Conservation (phyloP, 2,329 filamentous ascomycete genomes). For the Talaromyces albobiverticillius region DNA sequence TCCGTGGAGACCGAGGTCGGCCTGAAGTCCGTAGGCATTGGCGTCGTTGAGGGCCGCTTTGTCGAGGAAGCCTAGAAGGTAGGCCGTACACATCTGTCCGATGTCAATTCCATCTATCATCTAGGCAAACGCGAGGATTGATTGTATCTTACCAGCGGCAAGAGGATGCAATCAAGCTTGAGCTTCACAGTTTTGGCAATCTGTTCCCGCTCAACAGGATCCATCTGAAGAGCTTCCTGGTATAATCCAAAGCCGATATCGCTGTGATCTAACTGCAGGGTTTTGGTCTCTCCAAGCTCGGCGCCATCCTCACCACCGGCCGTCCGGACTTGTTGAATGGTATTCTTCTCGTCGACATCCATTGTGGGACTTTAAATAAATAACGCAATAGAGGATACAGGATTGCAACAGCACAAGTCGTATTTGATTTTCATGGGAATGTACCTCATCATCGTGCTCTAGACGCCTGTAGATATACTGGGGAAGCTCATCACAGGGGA, state of each 20-base stretch:
- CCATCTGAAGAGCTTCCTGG: not conserved
- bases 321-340: not conserved
- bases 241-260: not conserved
- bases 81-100: not conserved
- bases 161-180: not conserved
- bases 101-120: not conserved
- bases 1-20: constrained; percentile 29
- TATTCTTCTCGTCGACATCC: not conserved
- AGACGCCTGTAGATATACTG: not conserved
- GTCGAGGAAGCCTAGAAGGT: constrained; percentile 16
- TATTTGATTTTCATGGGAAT: too few relatives aligned
- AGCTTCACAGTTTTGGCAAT: not conserved
- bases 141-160: constrained; percentile 2
- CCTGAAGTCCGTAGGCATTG: constrained; percentile 34
- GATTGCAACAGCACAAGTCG: not conserved
- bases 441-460: not conserved
- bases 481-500: not conserved
- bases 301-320: not conserved
- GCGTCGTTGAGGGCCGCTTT: constrained; percentile 43
- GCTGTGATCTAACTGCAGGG: not conserved
- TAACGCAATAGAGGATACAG: not conserved
- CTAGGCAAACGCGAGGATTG: not conserved
- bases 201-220: not conserved
- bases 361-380: not conserved
- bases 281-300: not conserved